Base-by-base conservation (phyloP, 2,329 filamentous ascomycete genomes). In the Aureobasidium namibiae region DNA sequence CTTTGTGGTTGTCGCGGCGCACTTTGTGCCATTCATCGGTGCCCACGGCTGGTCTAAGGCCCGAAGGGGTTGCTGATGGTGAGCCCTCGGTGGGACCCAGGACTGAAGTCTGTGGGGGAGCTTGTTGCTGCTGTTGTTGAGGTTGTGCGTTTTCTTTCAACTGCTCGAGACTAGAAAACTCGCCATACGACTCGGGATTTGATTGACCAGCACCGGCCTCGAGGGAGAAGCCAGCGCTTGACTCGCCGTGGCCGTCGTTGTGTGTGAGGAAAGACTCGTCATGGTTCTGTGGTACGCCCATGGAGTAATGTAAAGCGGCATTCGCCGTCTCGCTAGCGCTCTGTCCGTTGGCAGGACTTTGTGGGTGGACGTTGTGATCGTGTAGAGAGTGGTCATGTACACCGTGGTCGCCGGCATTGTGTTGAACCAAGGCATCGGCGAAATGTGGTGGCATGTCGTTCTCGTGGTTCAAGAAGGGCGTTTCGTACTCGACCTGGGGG, bases 1-100 rank as follows among this genome's bases (percentile, higher is more conserved):
- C 92, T 82, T 99, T 99, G 77, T 99, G 94, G 65, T 97, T 99
- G 69, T 97, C 92, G 71, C 95, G 94, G 63, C 94, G 85, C 67
- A 95, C 86, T 73, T 95, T 95, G 73, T 99, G 94, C 94, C 94
- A 99, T 74, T 97, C 92, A 57, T 95, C 90, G 1, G 91, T 94
- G 2, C 94, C 94, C n/a, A 97, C 94, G 7, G 87, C 84, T 8
- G 92, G 92, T 74, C 96, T 97, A 46, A 69, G 70, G 11, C 36
- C 53, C 13, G 52, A 44, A 10, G 61, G 56, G 3, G 41, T 59
- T n/a, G 44, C 46, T 11, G 53, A 50, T 24, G 60, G 48, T 50
- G 56, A 56, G 26, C 36, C 52, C 49, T 61, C 50, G 16, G 23
- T 24, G 36, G 38, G 14, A 24, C 44, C 34, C n/a, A 45, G 9